Conservation (phyloP, 345 rosid genomes). For the thale cress (Arabidopsis thaliana) region TAIR10.1 NC_003070.9:2984001-2984500, state of each 20-base stretch:
- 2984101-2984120: neutral
- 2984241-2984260: neutral
- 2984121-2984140: neutral
- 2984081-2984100: neutral
- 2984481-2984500: neutral
- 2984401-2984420: neutral
- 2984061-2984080: neutral
- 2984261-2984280: neutral
- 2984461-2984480: neutral
- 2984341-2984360: neutral
- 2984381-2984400: neutral
- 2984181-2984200: neutral
- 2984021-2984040: constrained; percentile 1
- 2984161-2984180: neutral
- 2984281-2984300: constrained; percentile 18
- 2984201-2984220: neutral
- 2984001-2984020: neutral
- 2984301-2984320: constrained; percentile 10
- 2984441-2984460: neutral
- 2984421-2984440: neutral
- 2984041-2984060: neutral
- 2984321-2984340: neutral
- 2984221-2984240: neutral
- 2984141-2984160: neutral
- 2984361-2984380: neutral